Base-by-base conservation (phyloP, 208 protist species). In the Trypanosomatidae sp. region DNA sequence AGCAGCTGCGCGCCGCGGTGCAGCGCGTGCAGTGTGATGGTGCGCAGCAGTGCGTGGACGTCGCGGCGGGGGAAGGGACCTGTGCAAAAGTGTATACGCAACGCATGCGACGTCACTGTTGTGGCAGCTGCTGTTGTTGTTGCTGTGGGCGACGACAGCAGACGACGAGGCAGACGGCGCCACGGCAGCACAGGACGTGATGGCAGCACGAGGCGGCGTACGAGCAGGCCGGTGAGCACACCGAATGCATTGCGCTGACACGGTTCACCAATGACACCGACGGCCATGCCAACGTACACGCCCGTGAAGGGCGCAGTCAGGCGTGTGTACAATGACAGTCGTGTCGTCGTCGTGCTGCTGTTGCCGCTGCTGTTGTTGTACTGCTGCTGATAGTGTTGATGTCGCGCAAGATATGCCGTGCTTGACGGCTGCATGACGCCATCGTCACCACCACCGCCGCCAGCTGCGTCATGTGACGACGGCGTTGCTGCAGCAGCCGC, bases 81-180 rank as follows among this genome's bases (percentile, higher is more conserved):
- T 48, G 75, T 83, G 54, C 78, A 88, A 49, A 89, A 89, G 38
- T 89, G 78, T n/a, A 92, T 57, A 27, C 84, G 75, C 23, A 62
- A 18, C 50, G 28, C n/a, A 5, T n/a, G 11, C 2, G 20, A 25
- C 42, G 11, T 22, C 42, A 19, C 33, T 41, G 18, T 21, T 8
- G 38, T 52, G 5, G 4, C 19, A 2, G 2, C 4, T 13, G 3
- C 24, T 23, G 11, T 35, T 35, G 30, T 35, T 15, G 11, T 35
- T 35, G 30, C 30, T 15, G 11, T 11, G 26, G 4, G 25, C 30
- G 23, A 16, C 8, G 21, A 10, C 6, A n/a, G 19, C 11, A 5
- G 41, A 15, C 15, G 24, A 0, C 6, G 40, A 11, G 45, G 72
- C 64, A n/a, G n/a, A 26, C 75, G 33, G 27, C 58, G 48, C 77